Conservation (phyloP, 371 early-diverging fungal species). For the Mucor velutinosus region DNA sequence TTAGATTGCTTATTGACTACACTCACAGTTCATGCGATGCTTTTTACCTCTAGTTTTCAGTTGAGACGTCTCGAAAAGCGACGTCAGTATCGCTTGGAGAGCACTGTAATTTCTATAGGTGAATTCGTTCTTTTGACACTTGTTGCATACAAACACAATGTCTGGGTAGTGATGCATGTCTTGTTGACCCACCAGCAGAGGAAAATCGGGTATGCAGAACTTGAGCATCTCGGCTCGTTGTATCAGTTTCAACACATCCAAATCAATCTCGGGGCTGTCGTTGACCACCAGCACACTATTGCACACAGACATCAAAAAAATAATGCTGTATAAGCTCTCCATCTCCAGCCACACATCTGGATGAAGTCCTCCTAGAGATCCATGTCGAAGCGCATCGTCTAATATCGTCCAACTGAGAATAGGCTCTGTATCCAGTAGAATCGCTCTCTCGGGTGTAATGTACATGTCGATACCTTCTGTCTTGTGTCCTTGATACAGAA, state of each 20-base stretch:
- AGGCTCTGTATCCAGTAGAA: conserved; percentile 74
- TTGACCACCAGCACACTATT: conserved; percentile 68
- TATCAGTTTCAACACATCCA: conserved; percentile 45
- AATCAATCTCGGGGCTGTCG: conserved; percentile 54
- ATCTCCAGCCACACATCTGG: conserved; percentile 61
- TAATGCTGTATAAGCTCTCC: conserved; percentile 53
- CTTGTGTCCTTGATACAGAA: conserved; percentile 52
- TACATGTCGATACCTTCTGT: conserved; percentile 75
- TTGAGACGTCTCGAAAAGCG: conserved; percentile 40
- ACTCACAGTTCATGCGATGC: background rate
- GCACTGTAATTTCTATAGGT: conserved; percentile 25
- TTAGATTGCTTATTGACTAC: background rate
- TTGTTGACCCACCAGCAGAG: conserved; percentile 25
- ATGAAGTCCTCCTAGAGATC: conserved; percentile 44
- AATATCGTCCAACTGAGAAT: conserved; percentile 57
- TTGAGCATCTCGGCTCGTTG: conserved; percentile 59
- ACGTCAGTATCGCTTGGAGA: conserved; percentile 21
- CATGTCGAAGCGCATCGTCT: conserved; percentile 51
- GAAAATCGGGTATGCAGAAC: conserved; percentile 49
- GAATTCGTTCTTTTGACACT: conserved; percentile 38
- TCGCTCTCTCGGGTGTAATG: conserved; percentile 68
- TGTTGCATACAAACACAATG: conserved; percentile 56
- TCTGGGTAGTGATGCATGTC: conserved; percentile 47
- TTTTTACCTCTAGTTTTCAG: conserved; percentile 46
- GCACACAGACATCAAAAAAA: conserved; percentile 68